phyloP scores from a whole-genome alignment of 371 early-diverging fungal species.

The Syncephalastrum monosporum region DNA sequence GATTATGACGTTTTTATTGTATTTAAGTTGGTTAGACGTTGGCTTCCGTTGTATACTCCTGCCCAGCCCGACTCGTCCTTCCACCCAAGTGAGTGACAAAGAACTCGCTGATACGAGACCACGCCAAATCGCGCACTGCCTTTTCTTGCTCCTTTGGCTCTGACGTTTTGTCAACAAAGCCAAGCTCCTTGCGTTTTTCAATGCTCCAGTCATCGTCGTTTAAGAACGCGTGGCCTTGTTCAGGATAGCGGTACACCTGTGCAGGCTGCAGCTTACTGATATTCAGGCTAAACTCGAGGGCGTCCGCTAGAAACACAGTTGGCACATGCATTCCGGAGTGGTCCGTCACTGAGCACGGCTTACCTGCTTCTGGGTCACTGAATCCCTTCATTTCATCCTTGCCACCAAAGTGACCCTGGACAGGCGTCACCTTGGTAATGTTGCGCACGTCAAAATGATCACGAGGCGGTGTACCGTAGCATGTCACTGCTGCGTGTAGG shows the following conservation, averaged over 20 bases:
- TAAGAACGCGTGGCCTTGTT: conserved; percentile 48
- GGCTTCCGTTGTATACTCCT: too few species aligned
- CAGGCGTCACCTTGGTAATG: conserved; percentile 40
- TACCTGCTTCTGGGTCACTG: conserved; percentile 38
- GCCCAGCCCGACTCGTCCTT: too few species aligned
- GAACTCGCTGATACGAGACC: conserved; percentile 40
- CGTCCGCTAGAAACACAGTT: conserved; percentile 9
- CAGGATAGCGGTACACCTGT: conserved; percentile 30
- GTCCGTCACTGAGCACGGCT: neutral
- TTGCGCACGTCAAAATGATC: conserved; percentile 33
- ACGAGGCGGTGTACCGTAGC: conserved; percentile 47
- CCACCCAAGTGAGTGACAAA: conserved; percentile 34
- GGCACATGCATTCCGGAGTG: neutral
- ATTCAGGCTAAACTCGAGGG: conserved; percentile 14
- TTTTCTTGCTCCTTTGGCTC: conserved; percentile 22
- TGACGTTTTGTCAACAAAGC: conserved; percentile 26
- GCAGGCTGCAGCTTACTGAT: neutral
- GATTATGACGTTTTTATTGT: conserved; percentile 1
- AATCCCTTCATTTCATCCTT: conserved; percentile 42
- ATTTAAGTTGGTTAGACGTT: too few species aligned
- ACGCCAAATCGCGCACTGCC: conserved; percentile 32
- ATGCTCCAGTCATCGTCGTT: conserved; percentile 41
- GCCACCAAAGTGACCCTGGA: conserved; percentile 52
- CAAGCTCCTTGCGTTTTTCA: conserved; percentile 32
- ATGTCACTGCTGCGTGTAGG: conserved; percentile 38